Evolutionary conservation across 2,329 filamentous ascomycete species (phyloP), one percentile per base, ranked within the genome.

Genomic region (Colletotrichum coccodes): DNA sequence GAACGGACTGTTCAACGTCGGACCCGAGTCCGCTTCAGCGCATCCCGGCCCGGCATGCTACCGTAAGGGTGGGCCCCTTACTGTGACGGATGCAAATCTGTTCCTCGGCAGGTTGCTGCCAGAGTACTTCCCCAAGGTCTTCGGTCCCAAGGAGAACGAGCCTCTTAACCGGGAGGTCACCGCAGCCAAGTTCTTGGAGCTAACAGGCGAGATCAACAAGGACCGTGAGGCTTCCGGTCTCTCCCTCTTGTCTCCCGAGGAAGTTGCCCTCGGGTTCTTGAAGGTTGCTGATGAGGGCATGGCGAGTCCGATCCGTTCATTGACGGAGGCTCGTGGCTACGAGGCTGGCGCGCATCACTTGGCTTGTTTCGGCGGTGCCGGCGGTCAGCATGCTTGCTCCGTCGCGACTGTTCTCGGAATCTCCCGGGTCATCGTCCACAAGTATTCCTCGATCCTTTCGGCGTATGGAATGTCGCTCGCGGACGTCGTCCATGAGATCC

Each of bases 31-130:
- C 30, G 90, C 91, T 1, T 87, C 88, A 38, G 91, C 91, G 6
- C 89, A 92, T 74, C 91, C 91, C 2, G 91, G 91, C 0, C 91
- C 91, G 3, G 90, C 90, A 0, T 92, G 90, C 70, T 93, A 94
- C 73, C 84, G 91, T n/a, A 93, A 93, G 75, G 89, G 87, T 2
- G 91, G 91, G 0, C 91, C 91, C 16, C 77, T 92, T 14, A 92
- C 91, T 1, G 90, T 93, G 49, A 93, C 91, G 0, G 91, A 94
- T 75, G 91, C 91, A 0, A 93, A 93, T 72, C 77, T 93, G 2
- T 89, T 91, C 72, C 86, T 93, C 1, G 91, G 91, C 2, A 83
- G 91, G 40, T 78, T 81, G 44, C 73, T 79, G 42, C 82, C 91
- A 0, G 89, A 92, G 60, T 92, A 90, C 76, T 93, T 93, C 72